Evolutionary conservation across 805 yeast genomes (phyloP).

Genomic region (Metschnikowia vanudenii): DNA sequence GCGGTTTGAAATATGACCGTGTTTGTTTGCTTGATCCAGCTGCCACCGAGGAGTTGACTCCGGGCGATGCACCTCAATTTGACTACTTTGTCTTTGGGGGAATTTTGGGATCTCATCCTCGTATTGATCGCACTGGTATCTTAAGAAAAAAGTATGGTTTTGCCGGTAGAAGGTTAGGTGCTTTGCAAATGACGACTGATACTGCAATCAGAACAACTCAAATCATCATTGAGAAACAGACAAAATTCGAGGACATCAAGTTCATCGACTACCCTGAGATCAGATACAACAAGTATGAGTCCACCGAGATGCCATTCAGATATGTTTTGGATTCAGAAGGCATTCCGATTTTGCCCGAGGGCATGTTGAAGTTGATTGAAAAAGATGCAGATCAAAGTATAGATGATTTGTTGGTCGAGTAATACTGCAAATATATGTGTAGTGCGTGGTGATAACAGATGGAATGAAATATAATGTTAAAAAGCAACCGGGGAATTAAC

Average conservation of each 20-base stretch:
- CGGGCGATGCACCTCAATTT: slow-evolving; percentile 62
- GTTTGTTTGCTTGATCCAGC: slow-evolving; percentile 90
- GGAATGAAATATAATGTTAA: neutral
- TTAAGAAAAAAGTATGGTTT: slow-evolving; percentile 78
- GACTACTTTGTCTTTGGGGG: slow-evolving; percentile 97
- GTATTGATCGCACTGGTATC: slow-evolving; percentile 91
- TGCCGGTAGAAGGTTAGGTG: slow-evolving; percentile 83
- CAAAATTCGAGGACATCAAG: slow-evolving; percentile 64
- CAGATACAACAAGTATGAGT: slow-evolving; percentile 80
- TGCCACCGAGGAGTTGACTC: slow-evolving; percentile 70
- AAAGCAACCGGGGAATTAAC: neutral
- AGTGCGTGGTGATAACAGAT: neutral
- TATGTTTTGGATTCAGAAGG: slow-evolving; percentile 65
- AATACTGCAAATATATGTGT: slow-evolving; percentile 2
- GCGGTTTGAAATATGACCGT: slow-evolving; percentile 41
- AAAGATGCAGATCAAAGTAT: slow-evolving; percentile 81
- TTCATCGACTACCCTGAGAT: slow-evolving; percentile 95
- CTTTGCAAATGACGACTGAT: slow-evolving; percentile 94
- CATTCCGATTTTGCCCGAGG: slow-evolving; percentile 84
- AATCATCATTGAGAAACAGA: slow-evolving; percentile 60
- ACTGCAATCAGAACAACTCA: slow-evolving; percentile 95
- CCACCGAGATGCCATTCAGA: slow-evolving; percentile 97
- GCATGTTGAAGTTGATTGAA: slow-evolving; percentile 84
- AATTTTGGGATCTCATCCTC: slow-evolving; percentile 90
- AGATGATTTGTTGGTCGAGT: slow-evolving; percentile 59